Evolutionary conservation across 2,329 filamentous ascomycete genomes (phyloP).

Genomic region (Aspergillus pseudoviridinutans): DNA sequence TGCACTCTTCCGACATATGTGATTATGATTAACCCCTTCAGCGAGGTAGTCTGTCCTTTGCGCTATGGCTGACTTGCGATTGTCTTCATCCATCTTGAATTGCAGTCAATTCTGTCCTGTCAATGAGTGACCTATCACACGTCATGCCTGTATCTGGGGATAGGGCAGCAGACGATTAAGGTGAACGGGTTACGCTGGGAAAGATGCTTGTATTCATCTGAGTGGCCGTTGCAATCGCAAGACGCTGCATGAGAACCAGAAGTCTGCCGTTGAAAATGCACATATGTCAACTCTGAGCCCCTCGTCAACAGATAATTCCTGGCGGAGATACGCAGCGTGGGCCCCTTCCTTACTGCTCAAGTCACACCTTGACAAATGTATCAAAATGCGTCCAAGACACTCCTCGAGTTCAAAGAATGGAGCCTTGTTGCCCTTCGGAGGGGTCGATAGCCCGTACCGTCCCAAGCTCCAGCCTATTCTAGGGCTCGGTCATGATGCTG

Average conservation of each 20-base stretch:
- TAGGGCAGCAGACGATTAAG: constrained; percentile 36
- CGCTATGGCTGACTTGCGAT: neutral
- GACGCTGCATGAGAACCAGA: constrained; percentile 45
- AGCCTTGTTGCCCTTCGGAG: too few species aligned
- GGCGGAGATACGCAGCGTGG: constrained; percentile 5
- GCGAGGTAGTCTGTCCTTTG: neutral
- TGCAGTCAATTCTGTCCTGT: constrained; percentile 10
- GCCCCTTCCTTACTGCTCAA: constrained; percentile 11
- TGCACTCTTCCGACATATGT: neutral
- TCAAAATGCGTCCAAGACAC: too few species aligned
- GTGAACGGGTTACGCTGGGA: constrained; percentile 35
- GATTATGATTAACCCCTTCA: neutral
- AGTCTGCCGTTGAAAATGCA: constrained; percentile 54
- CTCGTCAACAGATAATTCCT: constrained; percentile 46
- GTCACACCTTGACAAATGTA: too few species aligned
- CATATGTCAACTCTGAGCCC: constrained; percentile 54
- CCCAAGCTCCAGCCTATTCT: neutral
- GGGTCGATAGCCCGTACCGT: too few species aligned
- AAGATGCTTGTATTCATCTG: constrained; percentile 38
- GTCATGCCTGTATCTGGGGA: constrained; percentile 27
- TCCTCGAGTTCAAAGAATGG: too few species aligned
- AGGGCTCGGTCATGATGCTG: constrained; percentile 27
- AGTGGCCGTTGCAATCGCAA: constrained; percentile 40
- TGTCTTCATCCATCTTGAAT: constrained; percentile 17
- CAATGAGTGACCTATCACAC: constrained; percentile 17